phyloP scores from a whole-genome alignment of 2,329 filamentous ascomycete species.

The Tolypocladium tundrense region DNA sequence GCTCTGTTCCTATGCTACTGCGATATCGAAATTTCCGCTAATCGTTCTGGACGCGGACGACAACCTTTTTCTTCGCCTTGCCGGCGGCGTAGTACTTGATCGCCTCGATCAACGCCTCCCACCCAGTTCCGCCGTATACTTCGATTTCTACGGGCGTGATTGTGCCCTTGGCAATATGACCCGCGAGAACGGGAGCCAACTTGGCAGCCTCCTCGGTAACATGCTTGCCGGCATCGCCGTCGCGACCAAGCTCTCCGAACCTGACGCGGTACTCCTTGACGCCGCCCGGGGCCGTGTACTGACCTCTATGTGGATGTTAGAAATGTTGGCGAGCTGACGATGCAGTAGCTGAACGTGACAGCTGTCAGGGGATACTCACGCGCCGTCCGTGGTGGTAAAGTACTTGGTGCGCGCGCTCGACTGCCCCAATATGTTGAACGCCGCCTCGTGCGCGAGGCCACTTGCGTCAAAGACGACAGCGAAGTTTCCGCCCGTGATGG shows the following conservation, averaged over 20 bases:
- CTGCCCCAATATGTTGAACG: conserved; percentile 17
- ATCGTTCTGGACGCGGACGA: conserved; percentile 8
- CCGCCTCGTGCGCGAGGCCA: conserved; percentile 15
- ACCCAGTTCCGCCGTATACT: conserved; percentile 11
- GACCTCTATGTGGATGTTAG: not conserved
- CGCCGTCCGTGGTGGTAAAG: conserved; percentile 22
- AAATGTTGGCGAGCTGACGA: not conserved
- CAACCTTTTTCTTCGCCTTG: conserved; percentile 15
- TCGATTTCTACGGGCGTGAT: conserved; percentile 14
- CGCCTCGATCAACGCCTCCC: conserved; percentile 12
- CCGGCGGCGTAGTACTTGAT: conserved; percentile 11
- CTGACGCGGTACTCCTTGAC: conserved; percentile 14
- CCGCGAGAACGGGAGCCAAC: conserved; percentile 12
- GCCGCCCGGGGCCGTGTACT: conserved; percentile 13
- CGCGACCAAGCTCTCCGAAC: conserved; percentile 14
- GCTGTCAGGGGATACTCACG: conserved; percentile 11
- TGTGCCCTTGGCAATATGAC: conserved; percentile 10
- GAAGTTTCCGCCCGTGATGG: conserved; percentile 22
- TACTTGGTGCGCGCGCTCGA: conserved; percentile 15
- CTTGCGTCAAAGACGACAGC: conserved; percentile 22
- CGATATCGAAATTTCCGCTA: not conserved
- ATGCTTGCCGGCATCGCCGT: conserved; percentile 6
- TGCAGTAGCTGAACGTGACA: not conserved
- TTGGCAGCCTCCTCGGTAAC: conserved; percentile 7
- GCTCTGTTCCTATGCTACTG: not conserved